Evolutionary conservation across 1,284 basidiomycete species (phyloP).

Genomic region (Cutaneotrichosporon cutaneum): DNA sequence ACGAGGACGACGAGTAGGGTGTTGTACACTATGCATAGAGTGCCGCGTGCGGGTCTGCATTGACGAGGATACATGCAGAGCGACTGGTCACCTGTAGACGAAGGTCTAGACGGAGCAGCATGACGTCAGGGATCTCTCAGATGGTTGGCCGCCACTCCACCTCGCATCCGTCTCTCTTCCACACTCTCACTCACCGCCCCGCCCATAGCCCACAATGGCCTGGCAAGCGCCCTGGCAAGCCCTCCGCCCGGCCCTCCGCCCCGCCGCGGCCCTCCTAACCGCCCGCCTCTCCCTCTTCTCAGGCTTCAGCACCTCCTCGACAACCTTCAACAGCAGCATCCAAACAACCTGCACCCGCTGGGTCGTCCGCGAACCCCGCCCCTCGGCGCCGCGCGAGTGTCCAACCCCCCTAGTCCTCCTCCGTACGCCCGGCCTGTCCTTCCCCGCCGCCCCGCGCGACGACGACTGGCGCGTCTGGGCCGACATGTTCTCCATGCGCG

Average conservation of each 20-base stretch:
- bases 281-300: neutral
- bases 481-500: conserved; percentile 60
- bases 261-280: neutral
- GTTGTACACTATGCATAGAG: conserved; percentile 17
- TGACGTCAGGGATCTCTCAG: too few species aligned
- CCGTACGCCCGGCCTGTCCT: conserved; percentile 30
- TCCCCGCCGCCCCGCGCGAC: neutral
- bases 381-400: conserved; percentile 37
- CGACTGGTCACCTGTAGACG: too few species aligned
- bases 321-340: neutral
- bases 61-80: too few species aligned
- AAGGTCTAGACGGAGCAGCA: too few species aligned
- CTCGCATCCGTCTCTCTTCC: neutral
- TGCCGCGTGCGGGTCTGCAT: neutral
- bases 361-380: conserved; percentile 35
- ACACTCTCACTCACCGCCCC: neutral
- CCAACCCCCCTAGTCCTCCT: conserved; percentile 46
- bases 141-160: too few species aligned
- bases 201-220: neutral
- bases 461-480: conserved; percentile 47
- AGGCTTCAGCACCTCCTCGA: neutral
- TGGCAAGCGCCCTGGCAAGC: too few species aligned
- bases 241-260: conserved; percentile 2
- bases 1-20: conserved; percentile 27
- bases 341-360: conserved; percentile 30